These are phyloP conservation scores for Calonectria hawksworthii DNA, from an alignment of 2,329 filamentous ascomycete genomes.

Conservation along the genomic window DNA sequence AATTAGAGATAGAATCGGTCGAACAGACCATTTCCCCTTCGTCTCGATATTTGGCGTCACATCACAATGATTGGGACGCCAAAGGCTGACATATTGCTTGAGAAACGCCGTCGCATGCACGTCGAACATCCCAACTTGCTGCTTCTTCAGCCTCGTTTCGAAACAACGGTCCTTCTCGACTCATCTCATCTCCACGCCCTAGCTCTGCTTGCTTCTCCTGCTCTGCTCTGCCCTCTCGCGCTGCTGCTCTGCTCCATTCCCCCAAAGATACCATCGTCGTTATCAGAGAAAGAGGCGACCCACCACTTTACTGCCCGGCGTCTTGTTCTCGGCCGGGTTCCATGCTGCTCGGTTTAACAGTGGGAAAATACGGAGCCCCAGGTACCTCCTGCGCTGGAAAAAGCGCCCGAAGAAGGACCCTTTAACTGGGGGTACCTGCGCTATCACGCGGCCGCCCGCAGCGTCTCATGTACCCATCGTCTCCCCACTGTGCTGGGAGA, in stretches of 20 bases:
- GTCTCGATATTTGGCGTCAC: neutral
- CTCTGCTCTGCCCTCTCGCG: neutral
- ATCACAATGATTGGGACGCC: neutral
- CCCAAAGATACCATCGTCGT: neutral
- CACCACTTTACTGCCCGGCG: neutral
- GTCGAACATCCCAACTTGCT: conserved; percentile 13
- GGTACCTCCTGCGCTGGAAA: conserved; percentile 9
- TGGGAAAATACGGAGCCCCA: conserved; percentile 12
- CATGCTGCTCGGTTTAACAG: conserved; percentile 6
- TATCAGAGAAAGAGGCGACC: neutral
- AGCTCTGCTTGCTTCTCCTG: neutral
- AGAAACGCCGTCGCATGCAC: conserved; percentile 1
- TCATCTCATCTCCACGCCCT: neutral
- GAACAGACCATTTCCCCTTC: neutral
- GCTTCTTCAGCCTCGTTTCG: conserved; percentile 7
- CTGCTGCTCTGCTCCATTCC: neutral
- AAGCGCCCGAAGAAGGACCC: conserved; percentile 31
- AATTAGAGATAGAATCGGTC: conserved; percentile 9
- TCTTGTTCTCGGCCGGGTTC: conserved; percentile 3
- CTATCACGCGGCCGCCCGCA: neutral
- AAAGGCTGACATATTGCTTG: conserved; percentile 7
- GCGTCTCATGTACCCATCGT: conserved; percentile 5
- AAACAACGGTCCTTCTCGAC: neutral
- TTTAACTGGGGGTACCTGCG: conserved; percentile 17
- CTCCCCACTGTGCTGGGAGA: conserved; percentile 16